phyloP scores from a whole-genome alignment of 2,329 filamentous ascomycete genomes.

The Stachybotrys chlorohalonatus region DNA sequence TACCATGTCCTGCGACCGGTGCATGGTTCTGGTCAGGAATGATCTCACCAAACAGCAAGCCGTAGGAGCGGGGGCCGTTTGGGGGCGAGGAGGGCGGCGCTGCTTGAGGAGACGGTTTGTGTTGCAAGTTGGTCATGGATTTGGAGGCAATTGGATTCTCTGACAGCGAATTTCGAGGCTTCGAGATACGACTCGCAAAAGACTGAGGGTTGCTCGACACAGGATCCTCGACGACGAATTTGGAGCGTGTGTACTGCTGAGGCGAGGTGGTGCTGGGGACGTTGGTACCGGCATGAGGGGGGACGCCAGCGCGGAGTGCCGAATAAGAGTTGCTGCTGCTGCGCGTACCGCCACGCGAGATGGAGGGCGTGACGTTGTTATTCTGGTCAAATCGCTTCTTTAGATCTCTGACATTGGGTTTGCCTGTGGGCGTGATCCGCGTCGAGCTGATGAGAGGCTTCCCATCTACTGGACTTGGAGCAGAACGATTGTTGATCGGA shows the following conservation, averaged over 20 bases:
- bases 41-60: constrained; percentile 69
- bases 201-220: constrained; percentile 46
- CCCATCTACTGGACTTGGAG: constrained; percentile 46
- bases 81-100: constrained; percentile 22
- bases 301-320: constrained; percentile 25
- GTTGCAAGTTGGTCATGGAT: constrained; percentile 22
- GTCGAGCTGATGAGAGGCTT: constrained; percentile 21
- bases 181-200: constrained; percentile 50
- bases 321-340: constrained; percentile 27
- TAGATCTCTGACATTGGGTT: constrained; percentile 72
- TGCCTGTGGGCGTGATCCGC: constrained; percentile 23
- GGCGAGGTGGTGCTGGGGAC: constrained; percentile 12
- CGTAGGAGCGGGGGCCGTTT: constrained; percentile 28
- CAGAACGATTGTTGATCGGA: constrained; percentile 37
- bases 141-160: constrained; percentile 24
- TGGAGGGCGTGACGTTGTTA: constrained; percentile 19
- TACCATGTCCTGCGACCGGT: constrained; percentile 50
- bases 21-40: constrained; percentile 47
- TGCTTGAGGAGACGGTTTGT: constrained; percentile 22
- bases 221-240: constrained; percentile 40
- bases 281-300: constrained; percentile 9
- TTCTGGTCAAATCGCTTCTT: constrained; percentile 70
- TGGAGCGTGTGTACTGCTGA: constrained; percentile 32
- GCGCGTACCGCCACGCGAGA: constrained; percentile 23
- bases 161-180: constrained; percentile 31